A percentile compares a stretch with the other conserved stretches of the same genome.
These are phyloP conservation scores for Papiliotrema flavescens DNA, from an alignment of 1,284 basidiomycete species.

Conservation along the genomic window DNA sequence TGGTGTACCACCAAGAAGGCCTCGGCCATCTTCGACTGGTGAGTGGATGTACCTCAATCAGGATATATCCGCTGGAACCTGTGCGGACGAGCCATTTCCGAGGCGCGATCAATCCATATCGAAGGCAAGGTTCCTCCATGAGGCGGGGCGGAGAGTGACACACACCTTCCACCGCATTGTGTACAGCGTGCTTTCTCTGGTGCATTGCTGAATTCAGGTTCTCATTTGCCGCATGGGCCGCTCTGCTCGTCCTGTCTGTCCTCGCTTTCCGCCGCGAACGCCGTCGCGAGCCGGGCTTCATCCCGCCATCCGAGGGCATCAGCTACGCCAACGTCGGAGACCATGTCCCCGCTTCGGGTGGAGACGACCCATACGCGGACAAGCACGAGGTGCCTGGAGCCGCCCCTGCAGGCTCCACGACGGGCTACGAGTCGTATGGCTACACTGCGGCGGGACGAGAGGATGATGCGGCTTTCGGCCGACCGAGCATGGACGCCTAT, in stretches of 20 bases:
- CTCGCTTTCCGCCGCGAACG: constrained; percentile 36
- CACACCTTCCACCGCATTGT: no score
- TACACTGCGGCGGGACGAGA: constrained; percentile 26
- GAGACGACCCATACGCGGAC: constrained; percentile 34
- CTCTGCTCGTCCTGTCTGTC: constrained; percentile 29
- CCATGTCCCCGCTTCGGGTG: neutral
- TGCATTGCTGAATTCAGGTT: constrained; percentile 59
- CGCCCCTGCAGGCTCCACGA: neutral
- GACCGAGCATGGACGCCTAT: constrained; percentile 76
- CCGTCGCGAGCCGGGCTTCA: constrained; percentile 32
- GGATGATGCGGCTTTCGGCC: constrained; percentile 22
- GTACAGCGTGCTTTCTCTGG: no score
- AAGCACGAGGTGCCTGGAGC: constrained; percentile 16
- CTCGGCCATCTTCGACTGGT: constrained; percentile 79
- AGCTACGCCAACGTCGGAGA: constrained; percentile 25
- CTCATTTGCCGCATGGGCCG: constrained; percentile 50
- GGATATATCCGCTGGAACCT: no score
- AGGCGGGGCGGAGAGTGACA: no score
- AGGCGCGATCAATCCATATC: no score
- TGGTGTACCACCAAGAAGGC: constrained; percentile 91
- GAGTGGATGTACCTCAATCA: constrained; percentile 39
- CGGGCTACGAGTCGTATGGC: constrained; percentile 44
- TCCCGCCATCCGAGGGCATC: constrained; percentile 26
- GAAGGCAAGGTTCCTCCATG: no score
- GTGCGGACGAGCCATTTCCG: no score